Evolutionary conservation across 257 asterid genomes (phyloP), one percentile per base, ranked within the genome.

Genomic region (Rhazya stricta): DNA sequence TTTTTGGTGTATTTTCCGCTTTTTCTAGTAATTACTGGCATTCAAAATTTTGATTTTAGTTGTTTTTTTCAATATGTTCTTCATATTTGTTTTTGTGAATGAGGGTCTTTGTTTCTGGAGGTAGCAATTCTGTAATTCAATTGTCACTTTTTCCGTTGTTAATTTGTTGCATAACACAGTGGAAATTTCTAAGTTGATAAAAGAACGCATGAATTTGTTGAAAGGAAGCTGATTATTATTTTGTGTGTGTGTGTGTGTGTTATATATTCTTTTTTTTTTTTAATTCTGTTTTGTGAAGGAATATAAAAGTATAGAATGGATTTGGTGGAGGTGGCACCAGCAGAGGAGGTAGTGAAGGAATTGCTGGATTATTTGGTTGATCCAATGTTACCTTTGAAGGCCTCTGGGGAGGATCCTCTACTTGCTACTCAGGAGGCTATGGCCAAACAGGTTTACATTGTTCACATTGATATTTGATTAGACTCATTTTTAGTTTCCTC

Each of bases 401-500:
- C 56, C 23, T 75, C 84, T 25, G 8, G 9, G 41, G 43, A 57
- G 54, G 79, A 72, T 13, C 79, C 87, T 76, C 91, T 91, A 10
- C 60, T 77, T 62, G 69, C 79, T n/a, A 69, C 68, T 54, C 91
- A 84, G 67, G 69, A 58, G 9, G 70, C 81, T 37, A 85, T 91
- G 62, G 91, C 93, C 73, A 84, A 70, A 81, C 97, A 91, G 96
- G 97, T 91, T 25, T 69, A 6, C 60, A 30, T 43, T 57, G n/a
- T n/a, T n/a, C n/a, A 73, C 37, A 10, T 9, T 29, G 56, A 68
- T 67, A 41, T n/a, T 32, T 68, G n/a, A n/a, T 68, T n/a, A 2
- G 69, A 63, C 69, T 63, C 45, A 36, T 63, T 63, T 63, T 6
- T 15, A 19, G 69, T 63, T 51, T 32, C 27, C 4, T 30, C 30